Base-by-base conservation (phyloP, 305 asterid species). In the Vinca major region DNA sequence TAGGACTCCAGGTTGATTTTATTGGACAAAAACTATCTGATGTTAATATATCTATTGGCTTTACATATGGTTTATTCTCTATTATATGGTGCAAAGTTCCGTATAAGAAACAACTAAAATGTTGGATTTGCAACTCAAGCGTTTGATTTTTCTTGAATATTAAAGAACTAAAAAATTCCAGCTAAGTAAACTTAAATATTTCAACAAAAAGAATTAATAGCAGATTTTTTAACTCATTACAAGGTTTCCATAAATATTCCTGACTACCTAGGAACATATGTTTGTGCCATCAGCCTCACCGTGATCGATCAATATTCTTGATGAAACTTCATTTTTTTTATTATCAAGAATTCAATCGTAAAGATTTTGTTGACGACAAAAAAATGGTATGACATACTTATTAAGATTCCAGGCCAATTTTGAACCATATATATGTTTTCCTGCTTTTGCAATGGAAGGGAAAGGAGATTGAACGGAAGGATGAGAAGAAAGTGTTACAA, bases 401-500 rank as follows among this genome's bases (percentile, higher is more conserved):
- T 41, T 41, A 26, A 26, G 33, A 26, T 54, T 17, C 60, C 60
- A 1, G 4, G 14, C 21, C 10, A n/a, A 26, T 56, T 56, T 20
- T 2, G 43, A 55, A 61, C 11, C 21, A 7, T 39, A 55, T 26
- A 17, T 17, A 47, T 5, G 33, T 54, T 43, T 58, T 64, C 11
- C 41, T 21, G 65, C 43, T 47, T 48, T 57, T 56, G 45, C 55
- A 56, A 57, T 33, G 20, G 21, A 26, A 51, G 21, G 21, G 36
- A 55, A 58, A 47, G 62, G 45, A 37, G 37, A 21, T 57, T 65
- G 60, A 57, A 44, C 1, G 12, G 55, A 55, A 55, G 66, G 67
- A 52, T 45, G 62, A 43, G 44, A 36, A 43, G 47, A 41, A 67
- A 37, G 51, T 60, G 66, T 75, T 52, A 66, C 73, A 61, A 66